Conservation (phyloP, 371 early-diverging fungal genomes). For the Syncephalastrum sp. region DNA sequence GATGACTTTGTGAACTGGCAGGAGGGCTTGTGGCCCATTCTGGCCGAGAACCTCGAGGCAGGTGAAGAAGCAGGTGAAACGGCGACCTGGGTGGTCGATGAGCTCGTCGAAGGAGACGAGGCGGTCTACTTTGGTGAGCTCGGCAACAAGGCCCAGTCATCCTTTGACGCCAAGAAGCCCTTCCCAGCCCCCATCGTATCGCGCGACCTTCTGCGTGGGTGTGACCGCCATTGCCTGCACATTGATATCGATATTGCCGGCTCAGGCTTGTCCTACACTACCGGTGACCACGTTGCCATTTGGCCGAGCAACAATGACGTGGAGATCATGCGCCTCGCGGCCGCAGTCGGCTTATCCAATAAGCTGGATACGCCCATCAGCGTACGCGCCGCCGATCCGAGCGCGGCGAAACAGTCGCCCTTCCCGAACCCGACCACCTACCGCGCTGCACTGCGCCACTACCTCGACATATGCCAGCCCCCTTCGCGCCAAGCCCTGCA, state of each 20-base stretch:
- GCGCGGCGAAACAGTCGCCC: conserved; percentile 61
- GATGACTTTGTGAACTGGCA: conserved; percentile 93
- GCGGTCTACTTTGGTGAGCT: conserved; percentile 54
- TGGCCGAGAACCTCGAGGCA: conserved; percentile 20
- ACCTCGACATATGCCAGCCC: conserved; percentile 77
- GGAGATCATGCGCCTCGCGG: conserved; percentile 62
- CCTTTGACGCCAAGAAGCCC: conserved; percentile 75
- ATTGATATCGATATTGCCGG: conserved; percentile 83
- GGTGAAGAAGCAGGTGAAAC: conserved; percentile 5
- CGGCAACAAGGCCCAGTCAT: conserved; percentile 35
- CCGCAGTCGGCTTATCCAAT: conserved; percentile 53
- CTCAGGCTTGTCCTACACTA: conserved; percentile 73
- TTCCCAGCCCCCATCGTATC: conserved; percentile 60
- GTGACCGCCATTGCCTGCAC: conserved; percentile 82
- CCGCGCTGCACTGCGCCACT: conserved; percentile 80
- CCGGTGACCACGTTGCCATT: conserved; percentile 92
- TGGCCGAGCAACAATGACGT: conserved; percentile 80
- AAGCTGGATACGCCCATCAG: conserved; percentile 61
- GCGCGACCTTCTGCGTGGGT: conserved; percentile 56
- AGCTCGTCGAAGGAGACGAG: conserved; percentile 12
- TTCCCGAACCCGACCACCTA: conserved; percentile 85
- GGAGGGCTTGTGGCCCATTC: conserved; percentile 67
- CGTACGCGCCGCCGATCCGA: conserved; percentile 53
- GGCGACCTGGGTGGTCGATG: conserved; percentile 8
- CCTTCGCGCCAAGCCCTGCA: conserved; percentile 57